Percentiles rank a stretch among this genome's conserved stretches.
Conservation (phyloP, 2,329 filamentous ascomycete species). For the Aspergillus nomiae region DNA sequence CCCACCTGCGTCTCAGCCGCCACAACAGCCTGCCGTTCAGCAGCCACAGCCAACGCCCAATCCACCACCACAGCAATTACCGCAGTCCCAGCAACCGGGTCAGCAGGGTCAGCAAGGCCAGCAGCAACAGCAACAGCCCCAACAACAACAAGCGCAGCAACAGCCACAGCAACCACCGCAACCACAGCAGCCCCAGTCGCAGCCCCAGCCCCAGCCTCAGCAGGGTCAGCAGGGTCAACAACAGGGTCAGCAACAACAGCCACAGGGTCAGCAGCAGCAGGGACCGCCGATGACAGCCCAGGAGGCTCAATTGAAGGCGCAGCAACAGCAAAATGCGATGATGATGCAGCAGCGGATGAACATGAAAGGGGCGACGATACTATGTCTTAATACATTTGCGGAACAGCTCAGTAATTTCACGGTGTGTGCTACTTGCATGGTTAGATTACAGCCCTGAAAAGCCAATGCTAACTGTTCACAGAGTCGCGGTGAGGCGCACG, state of each 20-base stretch:
- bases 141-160: conserved; percentile 32
- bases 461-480: conserved; percentile 30
- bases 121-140: conserved; percentile 30
- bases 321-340: conserved; percentile 38
- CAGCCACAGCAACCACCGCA: conserved; percentile 35
- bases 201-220: conserved; percentile 35
- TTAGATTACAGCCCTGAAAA: background rate
- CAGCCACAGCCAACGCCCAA: conserved; percentile 41
- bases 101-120: conserved; percentile 32
- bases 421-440: conserved; percentile 48
- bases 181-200: conserved; percentile 39
- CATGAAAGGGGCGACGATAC: conserved; percentile 48
- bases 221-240: conserved; percentile 39
- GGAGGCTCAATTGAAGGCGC: conserved; percentile 43
- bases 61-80: conserved; percentile 38
- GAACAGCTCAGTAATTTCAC: conserved; percentile 59
- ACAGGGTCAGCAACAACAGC: conserved; percentile 37
- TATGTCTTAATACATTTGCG: conserved; percentile 58
- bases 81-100: conserved; percentile 38
- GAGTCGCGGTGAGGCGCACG: conserved; percentile 64
- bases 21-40: conserved; percentile 35
- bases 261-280: conserved; percentile 20
- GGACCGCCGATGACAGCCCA: conserved; percentile 36
- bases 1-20: conserved; percentile 36
- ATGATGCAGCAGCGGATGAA: conserved; percentile 43